phyloP scores from a whole-genome alignment of 768 basidiomycete species.

The Auriscalpium microsporum region DNA sequence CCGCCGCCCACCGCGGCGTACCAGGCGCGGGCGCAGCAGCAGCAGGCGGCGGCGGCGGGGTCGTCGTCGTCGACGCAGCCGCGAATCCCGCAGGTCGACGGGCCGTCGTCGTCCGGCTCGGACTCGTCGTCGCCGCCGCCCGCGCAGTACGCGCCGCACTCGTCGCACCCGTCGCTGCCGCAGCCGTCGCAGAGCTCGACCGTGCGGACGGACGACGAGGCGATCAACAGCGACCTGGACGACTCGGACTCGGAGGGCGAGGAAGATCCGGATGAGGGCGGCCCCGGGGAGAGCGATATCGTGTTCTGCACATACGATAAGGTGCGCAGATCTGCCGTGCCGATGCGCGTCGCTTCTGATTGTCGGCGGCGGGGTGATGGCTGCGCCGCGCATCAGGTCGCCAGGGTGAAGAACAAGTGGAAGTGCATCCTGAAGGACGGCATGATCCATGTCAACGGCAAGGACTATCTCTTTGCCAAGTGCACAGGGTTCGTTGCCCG shows the following conservation, averaged over 20 bases:
- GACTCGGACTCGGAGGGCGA: conserved; percentile 87
- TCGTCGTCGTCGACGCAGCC: conserved; percentile 8
- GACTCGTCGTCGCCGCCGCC: conserved; percentile 63
- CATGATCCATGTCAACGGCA: conserved; percentile 94
- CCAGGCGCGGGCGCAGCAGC: conserved; percentile 53
- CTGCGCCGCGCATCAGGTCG: conserved; percentile 49
- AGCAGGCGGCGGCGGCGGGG: not conserved
- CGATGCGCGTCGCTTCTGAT: conserved; percentile 1
- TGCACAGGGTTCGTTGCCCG: conserved; percentile 70
- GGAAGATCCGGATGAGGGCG: conserved; percentile 73
- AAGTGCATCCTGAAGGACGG: conserved; percentile 97
- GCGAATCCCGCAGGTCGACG: conserved; percentile 73
- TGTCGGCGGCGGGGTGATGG: not conserved
- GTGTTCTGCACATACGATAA: conserved; percentile 99
- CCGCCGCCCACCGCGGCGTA: conserved; percentile 34
- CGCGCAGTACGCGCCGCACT: conserved; percentile 54
- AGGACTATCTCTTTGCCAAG: conserved; percentile 95
- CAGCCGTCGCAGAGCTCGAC: conserved; percentile 39
- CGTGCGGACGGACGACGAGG: conserved; percentile 52
- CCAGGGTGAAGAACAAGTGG: conserved; percentile 99
- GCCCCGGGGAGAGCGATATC: conserved; percentile 74
- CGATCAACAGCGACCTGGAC: conserved; percentile 94
- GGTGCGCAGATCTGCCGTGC: conserved; percentile 35
- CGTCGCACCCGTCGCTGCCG: conserved; percentile 71
- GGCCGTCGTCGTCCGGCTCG: conserved; percentile 60